Base-by-base conservation (phyloP, 768 basidiomycete genomes). In the Agaricus blazei region DNA sequence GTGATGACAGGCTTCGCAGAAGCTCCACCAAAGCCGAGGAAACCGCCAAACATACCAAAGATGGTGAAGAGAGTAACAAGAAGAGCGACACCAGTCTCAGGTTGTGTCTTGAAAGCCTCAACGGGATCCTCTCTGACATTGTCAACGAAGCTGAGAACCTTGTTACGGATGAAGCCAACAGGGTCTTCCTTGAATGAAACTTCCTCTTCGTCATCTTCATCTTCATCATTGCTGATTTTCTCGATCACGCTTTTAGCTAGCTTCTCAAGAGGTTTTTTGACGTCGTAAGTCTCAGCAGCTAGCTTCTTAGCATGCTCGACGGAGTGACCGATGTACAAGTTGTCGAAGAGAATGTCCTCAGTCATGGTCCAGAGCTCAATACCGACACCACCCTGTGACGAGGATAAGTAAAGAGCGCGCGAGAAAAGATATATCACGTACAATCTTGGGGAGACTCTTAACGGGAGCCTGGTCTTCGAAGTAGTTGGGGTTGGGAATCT, bases 361-460 rank as follows among this genome's bases (percentile, higher is more conserved):
- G 95, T 96, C 97, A 98, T 99, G 45, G 96, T 96, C 97, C 97
- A 99, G 63, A 98, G 85, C 73, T 99, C 97, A 62, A 98, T 95
- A 66, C 95, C 95, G 59, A 97, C 83, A 73, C 93, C 94, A 62
- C 92, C 90, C 88, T 90, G 57, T 48, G 31, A 24, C 48, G 9
- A 52, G 19, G 23, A 34, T 37, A 3, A 49, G 34, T 19, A 49
- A 8, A 37, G 4, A 8, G 11, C 23, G 24, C 4, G 9, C 24
- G 23, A 24, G 44, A 23, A 19, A 31, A 1, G 4, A 9, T 15
- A 58, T 6, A 28, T 1, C 37, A 72, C 87, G 58, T 59, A 90
- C 89, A 67, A 99, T 96, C 72, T 91, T 90, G 64, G 82, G 77
- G 48, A 99, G 81, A 70, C 74, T 77, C 77, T 93, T 87, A 62